A percentile compares a stretch with the other conserved stretches of the same genome.
These are phyloP conservation scores for Pseudopithomyces maydicus DNA, from an alignment of 2,329 filamentous ascomycete genomes.

Conservation along the genomic window DNA sequence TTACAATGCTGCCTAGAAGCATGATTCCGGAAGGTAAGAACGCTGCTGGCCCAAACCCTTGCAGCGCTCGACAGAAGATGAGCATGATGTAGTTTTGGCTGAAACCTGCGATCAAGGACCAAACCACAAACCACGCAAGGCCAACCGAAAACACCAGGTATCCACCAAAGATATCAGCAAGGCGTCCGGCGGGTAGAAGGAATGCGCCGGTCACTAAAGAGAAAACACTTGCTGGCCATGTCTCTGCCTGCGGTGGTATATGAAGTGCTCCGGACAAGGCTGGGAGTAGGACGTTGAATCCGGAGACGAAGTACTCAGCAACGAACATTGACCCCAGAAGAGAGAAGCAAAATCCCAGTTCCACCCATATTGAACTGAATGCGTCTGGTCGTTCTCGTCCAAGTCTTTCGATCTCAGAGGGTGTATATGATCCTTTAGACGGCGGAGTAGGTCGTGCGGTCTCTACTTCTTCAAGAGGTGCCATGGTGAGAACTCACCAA, in stretches of 20 bases:
- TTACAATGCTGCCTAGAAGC: constrained; percentile 61
- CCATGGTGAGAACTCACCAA: background rate
- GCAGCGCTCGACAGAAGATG: constrained; percentile 73
- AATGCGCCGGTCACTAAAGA: constrained; percentile 44
- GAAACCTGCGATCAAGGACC: constrained; percentile 74
- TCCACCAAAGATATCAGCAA: constrained; percentile 67
- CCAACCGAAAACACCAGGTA: constrained; percentile 69
- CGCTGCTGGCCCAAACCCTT: constrained; percentile 74
- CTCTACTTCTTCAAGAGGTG: constrained; percentile 15
- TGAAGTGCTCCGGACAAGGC: constrained; percentile 64
- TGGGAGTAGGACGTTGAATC: constrained; percentile 73
- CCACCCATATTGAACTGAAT: constrained; percentile 60
- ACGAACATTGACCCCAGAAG: constrained; percentile 68
- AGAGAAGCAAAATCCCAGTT: constrained; percentile 66
- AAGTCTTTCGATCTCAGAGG: constrained; percentile 59
- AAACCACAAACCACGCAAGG: constrained; percentile 66
- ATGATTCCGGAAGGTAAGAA: constrained; percentile 73
- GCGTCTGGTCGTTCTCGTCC: constrained; percentile 65
- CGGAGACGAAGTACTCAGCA: constrained; percentile 76
- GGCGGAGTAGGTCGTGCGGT: constrained; percentile 13
- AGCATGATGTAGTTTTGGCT: constrained; percentile 71
- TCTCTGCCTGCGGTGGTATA: constrained; percentile 68
- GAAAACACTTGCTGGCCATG: constrained; percentile 49
- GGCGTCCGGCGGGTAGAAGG: constrained; percentile 56
- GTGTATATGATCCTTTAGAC: constrained; percentile 23